phyloP scores from a whole-genome alignment of 1,284 basidiomycete species.

The Acaromyces ingoldii region DNA sequence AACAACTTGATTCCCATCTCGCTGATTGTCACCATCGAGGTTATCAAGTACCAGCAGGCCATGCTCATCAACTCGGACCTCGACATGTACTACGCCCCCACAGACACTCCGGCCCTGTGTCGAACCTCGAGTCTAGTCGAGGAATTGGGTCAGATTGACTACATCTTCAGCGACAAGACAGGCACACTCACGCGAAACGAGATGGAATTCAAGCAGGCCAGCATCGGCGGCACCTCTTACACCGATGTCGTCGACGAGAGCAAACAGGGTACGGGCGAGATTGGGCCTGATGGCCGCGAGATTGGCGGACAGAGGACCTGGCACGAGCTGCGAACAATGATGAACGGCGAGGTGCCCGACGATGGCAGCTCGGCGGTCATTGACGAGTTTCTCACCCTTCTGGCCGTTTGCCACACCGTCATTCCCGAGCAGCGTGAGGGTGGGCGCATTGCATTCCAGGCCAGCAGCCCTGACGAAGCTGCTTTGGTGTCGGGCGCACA shows the following conservation, averaged over 20 bases:
- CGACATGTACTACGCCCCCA: conserved; percentile 74
- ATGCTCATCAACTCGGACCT: conserved; percentile 89
- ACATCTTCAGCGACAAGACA: conserved; percentile 93
- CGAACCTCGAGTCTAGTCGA: conserved; percentile 95
- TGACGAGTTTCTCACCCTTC: conserved; percentile 79
- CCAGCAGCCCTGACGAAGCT: conserved; percentile 95
- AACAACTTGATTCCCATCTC: conserved; percentile 99
- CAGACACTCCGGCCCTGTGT: conserved; percentile 93
- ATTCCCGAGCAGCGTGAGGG: conserved; percentile 79
- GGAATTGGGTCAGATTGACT: conserved; percentile 96
- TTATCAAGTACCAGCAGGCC: conserved; percentile 97
- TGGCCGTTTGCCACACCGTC: conserved; percentile 97
- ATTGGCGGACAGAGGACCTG: conserved; percentile 69
- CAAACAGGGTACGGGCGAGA: conserved; percentile 60
- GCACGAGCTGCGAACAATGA: conserved; percentile 63
- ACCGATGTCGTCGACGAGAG: conserved; percentile 81
- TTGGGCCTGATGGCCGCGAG: conserved; percentile 42
- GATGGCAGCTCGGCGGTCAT: conserved; percentile 59
- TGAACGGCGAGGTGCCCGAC: conserved; percentile 53
- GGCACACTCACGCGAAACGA: conserved; percentile 95
- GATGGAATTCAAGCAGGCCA: conserved; percentile 95
- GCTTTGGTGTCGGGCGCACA: conserved; percentile 93
- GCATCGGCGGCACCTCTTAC: conserved; percentile 81
- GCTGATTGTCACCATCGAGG: conserved; percentile 98
- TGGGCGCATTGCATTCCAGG: conserved; percentile 70